Evolutionary conservation across 768 basidiomycete genomes (phyloP), one percentile per base, ranked within the genome.

Genomic region (Boletus vermiculosoides): DNA sequence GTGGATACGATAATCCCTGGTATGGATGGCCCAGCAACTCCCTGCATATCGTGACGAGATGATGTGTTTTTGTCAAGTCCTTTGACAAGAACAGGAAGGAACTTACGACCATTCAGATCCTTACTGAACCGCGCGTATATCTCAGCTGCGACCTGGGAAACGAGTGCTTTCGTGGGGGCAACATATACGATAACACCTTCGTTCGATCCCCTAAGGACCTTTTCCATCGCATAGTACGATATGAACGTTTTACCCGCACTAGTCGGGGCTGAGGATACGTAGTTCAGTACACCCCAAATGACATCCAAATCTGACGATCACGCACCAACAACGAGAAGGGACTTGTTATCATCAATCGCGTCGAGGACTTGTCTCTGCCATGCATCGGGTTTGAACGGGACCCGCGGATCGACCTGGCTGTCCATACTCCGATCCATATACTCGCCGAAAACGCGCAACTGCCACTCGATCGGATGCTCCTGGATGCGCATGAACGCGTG

Each of bases 231-330:
- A 60, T 88, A 88, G 67, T 79, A 90, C 3, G 85, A 86, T 42
- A 90, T 87, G 64, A 90, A 90, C 0, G 88, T 89, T 68, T 90
- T 90, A 30, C 87, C 86, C 1, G 86, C 86, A 68, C 84, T 85
- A 1, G 85, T 87, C 0, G 86, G 86, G 4, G 85, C 85, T 87
- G 61, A 5, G 42, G 7, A 34, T 9, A 39, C 31, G 16, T 31
- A 16, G 8, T 23, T 66, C 33, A 60, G 25, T 48, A 37, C 22
- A 49, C 4, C n/a, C 0, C 5, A 42, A 28, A 37, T 34, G 5
- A 4, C 31, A 13, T 22, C 52, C 34, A n/a, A 54, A 36, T 18
- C 18, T 9, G 30, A 47, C 8, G 22, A 53, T 40, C 4, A 71
- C 68, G 34, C 25, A 85, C 85, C 86, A 50, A 88, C 84, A 18